These are phyloP conservation scores for Stemphylium lycopersici DNA, from an alignment of 2,329 filamentous ascomycete species.

Conservation along the genomic window DNA sequence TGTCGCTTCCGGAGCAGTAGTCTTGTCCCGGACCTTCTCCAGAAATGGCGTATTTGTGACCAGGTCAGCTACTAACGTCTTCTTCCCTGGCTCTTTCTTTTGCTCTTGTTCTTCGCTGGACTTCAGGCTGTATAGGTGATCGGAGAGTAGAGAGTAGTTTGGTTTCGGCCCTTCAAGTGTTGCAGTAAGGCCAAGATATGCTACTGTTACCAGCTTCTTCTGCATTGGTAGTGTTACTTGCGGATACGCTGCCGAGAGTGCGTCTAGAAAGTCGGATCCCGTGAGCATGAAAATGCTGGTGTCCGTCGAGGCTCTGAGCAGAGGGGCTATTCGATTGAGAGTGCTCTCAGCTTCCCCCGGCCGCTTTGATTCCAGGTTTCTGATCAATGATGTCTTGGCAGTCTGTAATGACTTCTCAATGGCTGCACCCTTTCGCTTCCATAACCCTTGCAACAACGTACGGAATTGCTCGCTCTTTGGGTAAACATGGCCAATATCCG, in stretches of 20 bases:
- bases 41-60: constrained; percentile 81
- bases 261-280: constrained; percentile 86
- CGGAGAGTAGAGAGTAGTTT: constrained; percentile 76
- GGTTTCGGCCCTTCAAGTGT: constrained; percentile 70
- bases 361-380: constrained; percentile 67
- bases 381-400: constrained; percentile 67
- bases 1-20: constrained; percentile 57
- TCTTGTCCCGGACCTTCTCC: constrained; percentile 63
- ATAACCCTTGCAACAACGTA: constrained; percentile 57
- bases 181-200: constrained; percentile 76
- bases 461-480: constrained; percentile 65
- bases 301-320: constrained; percentile 67
- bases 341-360: constrained; percentile 61
- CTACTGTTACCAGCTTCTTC: constrained; percentile 71
- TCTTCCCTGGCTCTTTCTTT: constrained; percentile 47
- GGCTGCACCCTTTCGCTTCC: constrained; percentile 56
- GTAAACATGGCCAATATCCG: constrained; percentile 71
- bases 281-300: constrained; percentile 71
- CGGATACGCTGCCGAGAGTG: constrained; percentile 69
- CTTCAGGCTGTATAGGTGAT: constrained; percentile 84
- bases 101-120: constrained; percentile 68
- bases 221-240: constrained; percentile 68
- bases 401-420: constrained; percentile 64
- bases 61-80: constrained; percentile 78
- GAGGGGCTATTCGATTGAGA: constrained; percentile 65